A percentile compares a stretch with the other conserved stretches of the same genome.
phyloP scores from a whole-genome alignment of 2,329 filamentous ascomycete species.

The Ceratocystiopsis sp. region DNA sequence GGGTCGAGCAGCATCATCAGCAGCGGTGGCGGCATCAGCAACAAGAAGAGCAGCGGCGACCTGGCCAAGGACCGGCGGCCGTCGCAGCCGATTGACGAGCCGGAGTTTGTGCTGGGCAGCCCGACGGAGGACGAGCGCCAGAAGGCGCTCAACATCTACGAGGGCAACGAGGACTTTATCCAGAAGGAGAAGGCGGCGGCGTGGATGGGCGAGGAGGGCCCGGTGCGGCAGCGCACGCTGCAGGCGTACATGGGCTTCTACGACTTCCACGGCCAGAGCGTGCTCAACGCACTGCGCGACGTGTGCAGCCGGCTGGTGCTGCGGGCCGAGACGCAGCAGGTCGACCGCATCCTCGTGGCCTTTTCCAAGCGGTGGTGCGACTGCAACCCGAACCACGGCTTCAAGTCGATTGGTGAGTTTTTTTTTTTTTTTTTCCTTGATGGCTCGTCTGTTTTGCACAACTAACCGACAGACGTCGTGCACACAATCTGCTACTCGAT shows the following conservation, averaged over 20 bases:
- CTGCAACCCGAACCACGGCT: conserved; percentile 84
- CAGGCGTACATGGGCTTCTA: conserved; percentile 84
- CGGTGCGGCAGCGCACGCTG: conserved; percentile 38
- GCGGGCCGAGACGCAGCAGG: conserved; percentile 87
- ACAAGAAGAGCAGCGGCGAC: conserved; percentile 17
- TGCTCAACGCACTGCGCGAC: conserved; percentile 60
- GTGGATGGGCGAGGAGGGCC: conserved; percentile 68
- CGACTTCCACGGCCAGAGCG: conserved; percentile 67
- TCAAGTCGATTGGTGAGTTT: conserved; percentile 63
- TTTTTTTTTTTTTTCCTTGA: neutral
- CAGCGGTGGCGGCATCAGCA: conserved; percentile 1
- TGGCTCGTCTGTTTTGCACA: conserved; percentile 16
- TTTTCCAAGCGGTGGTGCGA: conserved; percentile 85
- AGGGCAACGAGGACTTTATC: conserved; percentile 69
- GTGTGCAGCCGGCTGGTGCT: conserved; percentile 70
- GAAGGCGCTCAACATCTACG: conserved; percentile 68
- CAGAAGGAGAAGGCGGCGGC: conserved; percentile 65
- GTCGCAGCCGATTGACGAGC: conserved; percentile 29
- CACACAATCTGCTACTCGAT: conserved; percentile 96
- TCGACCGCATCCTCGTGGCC: conserved; percentile 81
- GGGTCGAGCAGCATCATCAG: no score
- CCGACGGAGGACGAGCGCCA: conserved; percentile 53
- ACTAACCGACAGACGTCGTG: conserved; percentile 93
- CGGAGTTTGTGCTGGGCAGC: conserved; percentile 38
- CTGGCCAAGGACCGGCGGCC: neutral